phyloP scores from a whole-genome alignment of 495 filamentous ascomycete genomes.

The Sordaria brevicollis region DNA sequence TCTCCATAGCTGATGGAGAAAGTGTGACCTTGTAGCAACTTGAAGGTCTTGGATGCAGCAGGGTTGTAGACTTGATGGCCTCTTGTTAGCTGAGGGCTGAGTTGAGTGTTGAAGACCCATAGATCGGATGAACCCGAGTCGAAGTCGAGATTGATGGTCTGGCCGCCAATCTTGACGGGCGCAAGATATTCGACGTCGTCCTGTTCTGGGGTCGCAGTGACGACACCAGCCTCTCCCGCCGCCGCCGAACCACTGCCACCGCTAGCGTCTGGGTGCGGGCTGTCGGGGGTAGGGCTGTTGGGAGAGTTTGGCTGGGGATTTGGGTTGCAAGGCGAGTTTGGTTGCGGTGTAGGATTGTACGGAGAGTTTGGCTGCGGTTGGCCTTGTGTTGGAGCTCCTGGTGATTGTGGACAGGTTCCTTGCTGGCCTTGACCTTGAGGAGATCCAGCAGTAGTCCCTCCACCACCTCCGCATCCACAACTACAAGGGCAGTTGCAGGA shows the following conservation, averaged over 20 bases:
- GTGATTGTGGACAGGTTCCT: no score
- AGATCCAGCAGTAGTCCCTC: no score
- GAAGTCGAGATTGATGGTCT: conserved; percentile 65
- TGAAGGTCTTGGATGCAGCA: conserved; percentile 44
- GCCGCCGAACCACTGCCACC: neutral
- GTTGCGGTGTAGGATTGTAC: no score
- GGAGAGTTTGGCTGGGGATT: no score
- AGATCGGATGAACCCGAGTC: conserved; percentile 79
- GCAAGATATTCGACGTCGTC: conserved; percentile 62
- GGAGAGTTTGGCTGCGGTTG: no score
- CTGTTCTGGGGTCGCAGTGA: conserved; percentile 49
- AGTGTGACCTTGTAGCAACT: conserved; percentile 25
- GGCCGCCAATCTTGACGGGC: conserved; percentile 61
- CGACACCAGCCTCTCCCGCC: conserved; percentile 31
- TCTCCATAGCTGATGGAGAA: conserved; percentile 74
- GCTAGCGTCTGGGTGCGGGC: neutral
- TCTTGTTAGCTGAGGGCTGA: conserved; percentile 31
- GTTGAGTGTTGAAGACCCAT: conserved; percentile 68
- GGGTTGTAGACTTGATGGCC: conserved; percentile 57
- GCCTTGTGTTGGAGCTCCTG: conserved; percentile 3
- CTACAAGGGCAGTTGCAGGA: no score
- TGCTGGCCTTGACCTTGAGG: no score
- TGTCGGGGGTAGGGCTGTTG: conserved; percentile 28
- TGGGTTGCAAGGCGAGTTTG: no score
- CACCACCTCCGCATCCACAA: no score